These are phyloP conservation scores for Trifolium pratense DNA, from an alignment of 306 rosid genomes.

Conservation along the genomic window DNA sequence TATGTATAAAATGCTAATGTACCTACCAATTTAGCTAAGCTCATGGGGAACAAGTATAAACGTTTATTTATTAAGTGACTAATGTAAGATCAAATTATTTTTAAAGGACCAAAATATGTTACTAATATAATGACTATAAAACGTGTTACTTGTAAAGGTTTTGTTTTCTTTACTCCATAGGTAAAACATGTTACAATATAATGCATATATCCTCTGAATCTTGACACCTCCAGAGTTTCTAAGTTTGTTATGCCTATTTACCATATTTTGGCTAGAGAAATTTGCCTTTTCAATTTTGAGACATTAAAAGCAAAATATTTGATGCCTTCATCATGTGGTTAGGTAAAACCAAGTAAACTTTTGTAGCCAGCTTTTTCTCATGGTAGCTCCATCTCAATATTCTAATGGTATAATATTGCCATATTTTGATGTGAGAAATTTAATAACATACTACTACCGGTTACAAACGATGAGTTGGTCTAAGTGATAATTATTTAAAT, in stretches of 20 bases:
- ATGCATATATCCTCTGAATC: not conserved
- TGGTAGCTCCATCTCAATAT: not conserved
- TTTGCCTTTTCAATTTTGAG: not conserved
- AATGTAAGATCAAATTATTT: too few species aligned
- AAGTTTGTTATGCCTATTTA: not conserved
- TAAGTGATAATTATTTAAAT: too few species aligned
- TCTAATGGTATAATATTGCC: not conserved
- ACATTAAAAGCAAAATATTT: not conserved
- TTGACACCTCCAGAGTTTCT: conserved; percentile 16
- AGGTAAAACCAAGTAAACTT: not conserved
- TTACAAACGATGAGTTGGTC: too few species aligned
- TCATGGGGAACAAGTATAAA: too few species aligned
- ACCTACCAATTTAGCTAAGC: too few species aligned
- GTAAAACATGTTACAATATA: too few species aligned
- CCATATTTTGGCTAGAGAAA: conserved; percentile 33
- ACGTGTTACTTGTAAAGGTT: too few species aligned
- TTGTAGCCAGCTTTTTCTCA: not conserved
- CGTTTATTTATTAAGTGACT: too few species aligned
- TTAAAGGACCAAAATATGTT: too few species aligned
- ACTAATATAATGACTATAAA: too few species aligned
- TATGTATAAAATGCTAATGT: too few species aligned
- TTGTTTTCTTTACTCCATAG: too few species aligned
- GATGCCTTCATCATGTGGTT: conserved; percentile 11
- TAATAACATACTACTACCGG: not conserved
- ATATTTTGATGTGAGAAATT: not conserved